Conservation (phyloP, 1,284 basidiomycete genomes). For the Ganoderma boninense region DNA sequence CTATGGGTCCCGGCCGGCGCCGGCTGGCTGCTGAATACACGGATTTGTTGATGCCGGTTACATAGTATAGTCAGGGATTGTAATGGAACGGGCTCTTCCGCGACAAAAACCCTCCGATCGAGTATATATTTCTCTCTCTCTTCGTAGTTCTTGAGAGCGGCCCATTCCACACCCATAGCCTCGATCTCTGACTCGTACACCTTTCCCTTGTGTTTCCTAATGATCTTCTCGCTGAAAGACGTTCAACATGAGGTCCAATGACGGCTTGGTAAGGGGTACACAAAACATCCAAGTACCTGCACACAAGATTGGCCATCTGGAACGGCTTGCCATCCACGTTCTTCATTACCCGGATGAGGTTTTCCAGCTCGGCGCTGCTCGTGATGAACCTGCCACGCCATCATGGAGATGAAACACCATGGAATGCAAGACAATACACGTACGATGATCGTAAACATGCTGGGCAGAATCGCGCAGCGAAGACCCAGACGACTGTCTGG, state of each 20-base stretch:
- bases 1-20: too few species aligned
- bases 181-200: constrained; percentile 6
- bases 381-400: neutral
- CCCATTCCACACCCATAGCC: neutral
- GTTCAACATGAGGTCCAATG: neutral
- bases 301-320: neutral
- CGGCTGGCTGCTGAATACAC: too few species aligned
- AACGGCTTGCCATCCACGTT: neutral
- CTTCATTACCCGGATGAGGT: neutral
- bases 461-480: neutral
- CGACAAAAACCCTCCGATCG: neutral
- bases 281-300: neutral
- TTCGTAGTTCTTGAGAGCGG: neutral
- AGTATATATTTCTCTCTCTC: constrained; percentile 3
- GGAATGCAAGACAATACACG: neutral
- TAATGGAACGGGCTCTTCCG: too few species aligned
- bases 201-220: neutral
- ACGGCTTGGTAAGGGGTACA: neutral
- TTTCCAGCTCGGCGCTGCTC: neutral
- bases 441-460: neutral
- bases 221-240: neutral
- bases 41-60: too few species aligned
- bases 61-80: too few species aligned
- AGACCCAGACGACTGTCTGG: neutral
- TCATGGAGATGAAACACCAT: neutral